Conservation (phyloP, 257 asterid genomes). For the Primulina tabacum region DNA sequence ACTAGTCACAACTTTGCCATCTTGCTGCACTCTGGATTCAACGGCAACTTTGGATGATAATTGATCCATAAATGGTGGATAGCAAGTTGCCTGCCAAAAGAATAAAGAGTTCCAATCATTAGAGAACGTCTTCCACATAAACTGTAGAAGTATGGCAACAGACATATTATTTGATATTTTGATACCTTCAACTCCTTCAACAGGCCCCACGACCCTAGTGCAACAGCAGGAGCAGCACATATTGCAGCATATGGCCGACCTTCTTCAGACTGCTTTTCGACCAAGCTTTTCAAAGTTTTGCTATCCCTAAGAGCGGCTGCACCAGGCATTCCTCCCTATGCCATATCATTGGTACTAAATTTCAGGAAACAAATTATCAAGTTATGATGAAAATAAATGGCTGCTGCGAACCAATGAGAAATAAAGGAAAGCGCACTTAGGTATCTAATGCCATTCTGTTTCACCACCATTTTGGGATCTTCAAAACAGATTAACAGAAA, state of each 20-base stretch:
- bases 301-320: constrained; percentile 74
- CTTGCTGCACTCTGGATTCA: constrained; percentile 83
- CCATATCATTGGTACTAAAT: neutral
- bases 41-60: constrained; percentile 63
- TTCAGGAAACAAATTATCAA: constrained; percentile 8
- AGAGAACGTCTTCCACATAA: constrained; percentile 7
- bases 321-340: constrained; percentile 92
- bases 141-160: neutral
- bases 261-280: constrained; percentile 67
- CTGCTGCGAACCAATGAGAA: neutral
- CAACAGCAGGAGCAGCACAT: constrained; percentile 97
- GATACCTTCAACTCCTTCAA: constrained; percentile 76
- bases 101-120: constrained; percentile 18
- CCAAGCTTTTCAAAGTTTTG: constrained; percentile 66
- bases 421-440: neutral
- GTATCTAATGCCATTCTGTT: neutral
- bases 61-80: constrained; percentile 84
- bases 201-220: constrained; percentile 90
- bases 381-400: neutral
- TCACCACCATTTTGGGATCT: neutral
- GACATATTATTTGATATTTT: constrained; percentile 5
- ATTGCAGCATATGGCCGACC: constrained; percentile 73
- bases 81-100: constrained; percentile 76
- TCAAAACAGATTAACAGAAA: too few relatives aligned
- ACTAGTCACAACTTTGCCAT: constrained; percentile 85